Base-by-base conservation (phyloP, 768 basidiomycete species). In the Auriscalpium vulgare region DNA sequence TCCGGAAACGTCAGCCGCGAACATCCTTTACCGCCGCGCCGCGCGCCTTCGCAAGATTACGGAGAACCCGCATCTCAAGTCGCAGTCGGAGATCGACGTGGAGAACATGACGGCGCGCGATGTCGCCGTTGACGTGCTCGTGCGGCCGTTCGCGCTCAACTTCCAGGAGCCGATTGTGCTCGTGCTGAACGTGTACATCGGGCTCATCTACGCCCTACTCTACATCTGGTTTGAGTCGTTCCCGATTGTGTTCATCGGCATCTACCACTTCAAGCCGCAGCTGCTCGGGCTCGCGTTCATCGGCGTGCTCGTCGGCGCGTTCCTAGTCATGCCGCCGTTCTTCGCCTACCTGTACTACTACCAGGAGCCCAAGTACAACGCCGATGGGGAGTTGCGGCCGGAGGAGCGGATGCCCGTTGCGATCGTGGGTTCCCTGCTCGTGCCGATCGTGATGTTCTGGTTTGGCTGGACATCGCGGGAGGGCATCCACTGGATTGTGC, bases 151-250 rank as follows among this genome's bases (percentile, higher is more conserved):
- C 53, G 37, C 66, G 1, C 65, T 72, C 46, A 61, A 66, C 29
- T 59, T 66, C 50, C 63, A 56, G 19, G 70, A 72, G 54, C 71
- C 70, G 2, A 66, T 68, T 44, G 60, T 72, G 9, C 48, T 66
- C 37, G 65, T 64, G 21, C 60, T 63, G 34, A 71, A 70, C 51
- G 38, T 69, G 5, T 72, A 70, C 56, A 61, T 71, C 19, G 67
- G 66, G 10, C 65, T 72, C 10, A 64, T 67, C 35, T 72, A 70
- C 56, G 69, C 64, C 29, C 54, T 70, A 36, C 63, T 68, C n/a
- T 68, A 68, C 62, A 61, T 70, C 46, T 72, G 67, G 68, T 70
- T 71, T 51, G 67, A 70, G 51, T 66, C 68, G 0, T 72, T 72
- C 59, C 65, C 66, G 3, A 56, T 71, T 23, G 70, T 72, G 2